These are phyloP conservation scores for Antrodiella citrinella DNA, from an alignment of 768 basidiomycete species.

Conservation along the genomic window DNA sequence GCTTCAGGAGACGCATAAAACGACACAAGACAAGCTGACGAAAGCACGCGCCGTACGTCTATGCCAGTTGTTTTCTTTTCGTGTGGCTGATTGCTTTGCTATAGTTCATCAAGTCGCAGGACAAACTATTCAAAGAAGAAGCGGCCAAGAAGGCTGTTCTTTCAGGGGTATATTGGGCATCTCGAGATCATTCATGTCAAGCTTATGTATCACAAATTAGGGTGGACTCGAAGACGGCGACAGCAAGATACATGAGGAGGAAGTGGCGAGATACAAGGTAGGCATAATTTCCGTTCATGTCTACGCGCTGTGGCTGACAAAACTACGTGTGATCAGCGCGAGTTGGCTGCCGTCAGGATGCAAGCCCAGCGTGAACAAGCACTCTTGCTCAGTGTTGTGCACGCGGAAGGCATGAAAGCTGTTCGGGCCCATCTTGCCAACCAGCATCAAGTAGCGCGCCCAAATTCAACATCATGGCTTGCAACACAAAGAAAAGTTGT, in stretches of 20 bases:
- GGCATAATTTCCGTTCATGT: neutral
- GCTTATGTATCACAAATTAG: too few species aligned
- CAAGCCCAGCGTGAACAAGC: conserved; percentile 73
- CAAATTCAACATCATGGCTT: conserved; percentile 61
- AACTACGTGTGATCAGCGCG: conserved; percentile 25
- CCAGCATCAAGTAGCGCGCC: conserved; percentile 32
- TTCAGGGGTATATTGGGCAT: conserved; percentile 38
- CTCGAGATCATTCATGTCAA: too few species aligned
- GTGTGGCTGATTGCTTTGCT: too few species aligned
- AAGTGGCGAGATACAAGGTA: conserved; percentile 43
- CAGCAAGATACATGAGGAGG: conserved; percentile 31
- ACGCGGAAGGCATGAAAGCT: conserved; percentile 58
- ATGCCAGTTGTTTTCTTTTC: neutral
- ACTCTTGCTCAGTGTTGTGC: conserved; percentile 71
- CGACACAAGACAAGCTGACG: conserved; percentile 62
- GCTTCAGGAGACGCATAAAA: conserved; percentile 65
- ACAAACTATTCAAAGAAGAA: conserved; percentile 81
- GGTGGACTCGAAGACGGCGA: conserved; percentile 69
- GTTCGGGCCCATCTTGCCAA: conserved; percentile 53
- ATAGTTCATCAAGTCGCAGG: conserved; percentile 89
- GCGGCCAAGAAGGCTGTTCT: conserved; percentile 48
- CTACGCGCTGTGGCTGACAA: conserved; percentile 15
- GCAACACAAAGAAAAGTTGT: conserved; percentile 54
- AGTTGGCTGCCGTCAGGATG: conserved; percentile 42
- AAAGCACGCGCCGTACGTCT: conserved; percentile 65